phyloP scores from a whole-genome alignment of 2,329 filamentous ascomycete species.

The Venturia nashicola region DNA sequence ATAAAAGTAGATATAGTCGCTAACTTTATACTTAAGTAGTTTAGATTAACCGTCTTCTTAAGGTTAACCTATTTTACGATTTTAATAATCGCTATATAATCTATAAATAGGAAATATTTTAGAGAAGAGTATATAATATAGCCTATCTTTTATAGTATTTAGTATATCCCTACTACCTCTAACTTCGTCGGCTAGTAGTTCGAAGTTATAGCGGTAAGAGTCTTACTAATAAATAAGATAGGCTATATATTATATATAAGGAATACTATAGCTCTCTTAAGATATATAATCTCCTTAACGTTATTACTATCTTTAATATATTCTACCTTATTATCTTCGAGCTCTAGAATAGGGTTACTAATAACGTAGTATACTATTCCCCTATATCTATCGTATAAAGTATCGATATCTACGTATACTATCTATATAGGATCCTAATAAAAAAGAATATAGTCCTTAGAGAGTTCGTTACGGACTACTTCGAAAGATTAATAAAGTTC shows the following conservation, averaged over 20 bases:
- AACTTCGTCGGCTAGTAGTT: too few relatives aligned
- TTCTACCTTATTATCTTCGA: neutral
- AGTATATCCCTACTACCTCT: too few relatives aligned
- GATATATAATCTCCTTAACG: too few relatives aligned
- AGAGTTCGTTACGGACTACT: neutral
- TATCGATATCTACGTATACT: too few relatives aligned
- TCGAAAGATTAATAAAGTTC: neutral
- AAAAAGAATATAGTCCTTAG: neutral
- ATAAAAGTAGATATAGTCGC: neutral
- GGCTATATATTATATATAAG: too few relatives aligned
- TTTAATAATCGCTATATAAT: neutral
- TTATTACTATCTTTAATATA: neutral
- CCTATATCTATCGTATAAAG: neutral
- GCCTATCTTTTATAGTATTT: too few relatives aligned
- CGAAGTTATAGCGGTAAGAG: too few relatives aligned
- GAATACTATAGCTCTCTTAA: too few relatives aligned
- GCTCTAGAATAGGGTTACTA: neutral
- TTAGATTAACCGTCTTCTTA: neutral
- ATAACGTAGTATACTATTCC: neutral
- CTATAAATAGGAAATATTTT: too few relatives aligned
- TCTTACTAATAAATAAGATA: too few relatives aligned
- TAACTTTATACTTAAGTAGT: neutral
- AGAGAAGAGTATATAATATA: too few relatives aligned
- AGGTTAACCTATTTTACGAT: neutral
- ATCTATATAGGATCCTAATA: neutral